Percentiles rank a stretch among this genome's conserved stretches.
Evolutionary conservation across 2,329 filamentous ascomycete genomes (phyloP).

Genomic region (Stagonosporopsis vannaccii): DNA sequence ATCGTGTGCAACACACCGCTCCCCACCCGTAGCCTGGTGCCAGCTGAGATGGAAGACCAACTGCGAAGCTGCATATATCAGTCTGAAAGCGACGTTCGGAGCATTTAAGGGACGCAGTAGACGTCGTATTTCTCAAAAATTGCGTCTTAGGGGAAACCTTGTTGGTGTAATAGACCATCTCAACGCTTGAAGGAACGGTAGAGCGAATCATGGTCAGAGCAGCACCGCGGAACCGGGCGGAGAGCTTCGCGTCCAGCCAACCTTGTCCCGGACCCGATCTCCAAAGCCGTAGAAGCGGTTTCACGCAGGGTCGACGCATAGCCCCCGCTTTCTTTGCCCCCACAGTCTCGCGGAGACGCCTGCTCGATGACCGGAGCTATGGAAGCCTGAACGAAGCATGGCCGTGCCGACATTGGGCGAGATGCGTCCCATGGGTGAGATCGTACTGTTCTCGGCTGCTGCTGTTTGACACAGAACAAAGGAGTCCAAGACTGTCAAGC

Average conservation of each 20-base stretch:
- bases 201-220: constrained; percentile 2
- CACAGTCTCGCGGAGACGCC: constrained; percentile 7
- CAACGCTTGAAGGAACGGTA: constrained; percentile 5
- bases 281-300: constrained; percentile 12
- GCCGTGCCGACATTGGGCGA: constrained; percentile 8
- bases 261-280: constrained; percentile 11
- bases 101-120: not conserved
- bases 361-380: constrained; percentile 5
- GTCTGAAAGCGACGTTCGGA: not conserved
- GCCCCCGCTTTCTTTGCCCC: constrained; percentile 22
- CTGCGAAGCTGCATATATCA: not conserved
- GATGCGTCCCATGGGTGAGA: not conserved
- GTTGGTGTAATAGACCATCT: not conserved
- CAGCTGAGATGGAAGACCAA: not conserved
- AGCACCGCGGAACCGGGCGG: constrained; percentile 3
- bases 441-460: not conserved
- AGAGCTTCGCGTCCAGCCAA: constrained; percentile 4
- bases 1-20: not conserved
- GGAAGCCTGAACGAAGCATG: constrained; percentile 5
- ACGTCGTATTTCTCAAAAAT: not conserved
- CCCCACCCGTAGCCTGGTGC: not conserved
- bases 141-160: not conserved
- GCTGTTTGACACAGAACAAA: constrained; percentile 1
- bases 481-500: constrained; percentile 22
- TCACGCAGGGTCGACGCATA: constrained; percentile 32